Base-by-base conservation (phyloP, 371 early-diverging fungal genomes). In the Mucor saturninus region DNA sequence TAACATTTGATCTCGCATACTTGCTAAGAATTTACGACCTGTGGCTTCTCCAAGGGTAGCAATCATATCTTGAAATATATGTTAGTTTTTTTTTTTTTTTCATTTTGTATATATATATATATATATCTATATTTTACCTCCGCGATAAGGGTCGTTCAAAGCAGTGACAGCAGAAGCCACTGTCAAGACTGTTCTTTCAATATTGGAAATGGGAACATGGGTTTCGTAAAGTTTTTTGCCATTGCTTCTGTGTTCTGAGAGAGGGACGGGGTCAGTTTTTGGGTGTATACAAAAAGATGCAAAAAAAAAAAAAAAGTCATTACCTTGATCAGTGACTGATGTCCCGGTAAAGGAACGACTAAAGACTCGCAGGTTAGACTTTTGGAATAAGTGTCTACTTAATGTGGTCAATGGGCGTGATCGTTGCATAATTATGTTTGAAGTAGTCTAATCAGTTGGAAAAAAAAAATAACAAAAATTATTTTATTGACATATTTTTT, bases 1-100 rank as follows among this genome's bases (percentile, higher is more conserved):
- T 5, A 96, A 82, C 97, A 98, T 96, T 50, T 84, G 83, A 54
- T 87, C 83, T 14, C 95, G 85, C 72, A 97, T 86, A 15, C 81
- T 72, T 21, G 65, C 69, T 5, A 96, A 71, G 61, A 87, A 85
- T 4, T 76, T 64, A 14, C 75, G 77, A 4, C 92, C 90, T 7
- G 97, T 97, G 4, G 93, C 87, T 69, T 98, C 98, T 29, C 96
- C 98, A 29, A 98, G 81, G 4, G 91, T 85, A 2, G 98, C 98
- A 11, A 98, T 88, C 89, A 95, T 93, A 58, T 96, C 93, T 94
- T 54, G 21, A 21, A 0, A 21, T 21, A 21, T 21, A 21, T 21
- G 21, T 21, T 21, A 21, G 21, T 21, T 21, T 21, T 21, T 21
- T 21, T 21, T 21, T 28, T 6, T 51, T 57, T 29, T 58, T 9